These are phyloP conservation scores for Cryphonectria naterciae DNA, from an alignment of 2,329 filamentous ascomycete genomes.

Conservation along the genomic window DNA sequence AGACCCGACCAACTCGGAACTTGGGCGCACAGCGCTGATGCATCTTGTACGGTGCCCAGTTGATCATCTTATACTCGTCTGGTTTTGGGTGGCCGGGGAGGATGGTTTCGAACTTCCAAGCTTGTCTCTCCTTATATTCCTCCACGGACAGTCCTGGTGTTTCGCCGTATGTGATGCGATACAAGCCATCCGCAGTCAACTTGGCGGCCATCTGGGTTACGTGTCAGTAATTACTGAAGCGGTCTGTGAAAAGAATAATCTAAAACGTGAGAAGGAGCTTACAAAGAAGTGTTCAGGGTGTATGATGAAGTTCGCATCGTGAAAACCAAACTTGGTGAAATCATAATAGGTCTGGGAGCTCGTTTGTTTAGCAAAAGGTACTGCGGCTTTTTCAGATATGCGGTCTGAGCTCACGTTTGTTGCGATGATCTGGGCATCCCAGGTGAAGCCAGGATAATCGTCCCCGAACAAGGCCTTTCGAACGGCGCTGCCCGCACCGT, in stretches of 20 bases:
- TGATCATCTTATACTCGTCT: conserved; percentile 58
- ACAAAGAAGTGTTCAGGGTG: conserved; percentile 62
- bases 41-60: conserved; percentile 63
- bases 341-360: conserved; percentile 61
- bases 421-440: conserved; percentile 63
- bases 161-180: conserved; percentile 68
- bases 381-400: too few species aligned
- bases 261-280: conserved; percentile 25
- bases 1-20: conserved; percentile 60
- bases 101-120: conserved; percentile 59
- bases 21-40: conserved; percentile 62
- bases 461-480: conserved; percentile 55
- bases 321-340: conserved; percentile 57
- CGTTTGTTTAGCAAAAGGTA: background rate
- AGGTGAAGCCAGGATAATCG: conserved; percentile 64
- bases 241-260: background rate
- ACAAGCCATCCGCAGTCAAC: conserved; percentile 62
- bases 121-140: conserved; percentile 56
- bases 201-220: conserved; percentile 57
- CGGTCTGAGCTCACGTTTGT: conserved; percentile 54
- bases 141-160: conserved; percentile 54
- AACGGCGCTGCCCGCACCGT: conserved; percentile 56
- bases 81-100: conserved; percentile 64
- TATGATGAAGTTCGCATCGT: conserved; percentile 64
- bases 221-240: background rate